phyloP scores from a whole-genome alignment of 2,329 filamentous ascomycete genomes.

The Phialophora expanda region DNA sequence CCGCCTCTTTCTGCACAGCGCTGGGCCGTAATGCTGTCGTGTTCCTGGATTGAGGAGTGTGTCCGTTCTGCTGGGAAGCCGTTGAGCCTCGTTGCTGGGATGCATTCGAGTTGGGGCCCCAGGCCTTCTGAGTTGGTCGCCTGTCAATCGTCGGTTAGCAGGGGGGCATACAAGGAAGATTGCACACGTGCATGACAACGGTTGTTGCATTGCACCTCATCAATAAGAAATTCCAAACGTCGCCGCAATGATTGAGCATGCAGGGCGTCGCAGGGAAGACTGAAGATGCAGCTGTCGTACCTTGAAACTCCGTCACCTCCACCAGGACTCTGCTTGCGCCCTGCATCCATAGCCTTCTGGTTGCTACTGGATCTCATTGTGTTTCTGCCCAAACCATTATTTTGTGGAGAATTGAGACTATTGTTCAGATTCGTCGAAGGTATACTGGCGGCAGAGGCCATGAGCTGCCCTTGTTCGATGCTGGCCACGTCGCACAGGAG shows the following conservation, averaged over 20 bases:
- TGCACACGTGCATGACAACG: not conserved
- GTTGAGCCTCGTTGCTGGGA: conserved; percentile 62
- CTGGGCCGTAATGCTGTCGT: conserved; percentile 46
- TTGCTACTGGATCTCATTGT: conserved; percentile 39
- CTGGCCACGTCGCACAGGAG: conserved; percentile 38
- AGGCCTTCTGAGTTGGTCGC: conserved; percentile 57
- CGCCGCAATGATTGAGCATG: not conserved
- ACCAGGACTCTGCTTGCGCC: conserved; percentile 38
- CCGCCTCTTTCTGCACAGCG: conserved; percentile 52
- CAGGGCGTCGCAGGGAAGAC: conserved; percentile 6
- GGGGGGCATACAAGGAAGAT: not conserved
- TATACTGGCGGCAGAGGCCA: conserved; percentile 38
- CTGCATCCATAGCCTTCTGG: conserved; percentile 35
- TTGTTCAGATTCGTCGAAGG: conserved; percentile 25
- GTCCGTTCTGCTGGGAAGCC: conserved; percentile 60
- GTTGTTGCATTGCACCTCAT: not conserved
- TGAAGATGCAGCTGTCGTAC: conserved; percentile 21
- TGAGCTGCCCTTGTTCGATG: conserved; percentile 33
- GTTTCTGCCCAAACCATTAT: conserved; percentile 36
- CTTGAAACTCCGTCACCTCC: conserved; percentile 35
- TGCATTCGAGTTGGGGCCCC: conserved; percentile 65
- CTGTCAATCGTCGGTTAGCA: conserved; percentile 22
- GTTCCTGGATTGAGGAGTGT: conserved; percentile 51
- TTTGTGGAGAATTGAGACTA: conserved; percentile 26
- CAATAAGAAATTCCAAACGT: not conserved